Conservation (phyloP, 2,329 filamentous ascomycete genomes). For the Atkinsonella texensis region DNA sequence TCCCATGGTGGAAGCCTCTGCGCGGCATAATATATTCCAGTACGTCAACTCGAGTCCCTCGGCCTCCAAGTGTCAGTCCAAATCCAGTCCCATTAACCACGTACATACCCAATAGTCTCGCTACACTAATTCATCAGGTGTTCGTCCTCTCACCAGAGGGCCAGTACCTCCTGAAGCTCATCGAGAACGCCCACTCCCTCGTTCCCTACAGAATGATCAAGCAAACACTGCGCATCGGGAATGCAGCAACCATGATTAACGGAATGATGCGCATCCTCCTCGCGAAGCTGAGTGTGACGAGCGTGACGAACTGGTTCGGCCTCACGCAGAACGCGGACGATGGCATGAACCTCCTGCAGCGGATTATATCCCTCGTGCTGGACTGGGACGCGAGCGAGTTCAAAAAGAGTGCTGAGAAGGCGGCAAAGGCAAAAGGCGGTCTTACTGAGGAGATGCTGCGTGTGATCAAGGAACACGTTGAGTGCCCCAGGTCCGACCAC, state of each 20-base stretch:
- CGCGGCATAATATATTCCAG: constrained; percentile 59
- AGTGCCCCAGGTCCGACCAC: constrained; percentile 41
- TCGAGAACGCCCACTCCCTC: constrained; percentile 58
- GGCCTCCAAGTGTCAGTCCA: background rate
- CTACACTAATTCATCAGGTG: constrained; percentile 62
- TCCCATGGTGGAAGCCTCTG: constrained; percentile 47
- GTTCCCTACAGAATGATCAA: constrained; percentile 60
- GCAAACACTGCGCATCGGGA: constrained; percentile 64
- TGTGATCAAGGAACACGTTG: constrained; percentile 46
- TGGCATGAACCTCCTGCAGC: constrained; percentile 69
- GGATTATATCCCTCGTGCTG: constrained; percentile 62
- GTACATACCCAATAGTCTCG: constrained; percentile 36
- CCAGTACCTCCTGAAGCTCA: constrained; percentile 57
- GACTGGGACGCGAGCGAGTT: constrained; percentile 64
- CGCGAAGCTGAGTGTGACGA: constrained; percentile 64
- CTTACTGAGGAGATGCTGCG: constrained; percentile 50
- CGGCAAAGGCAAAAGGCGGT: constrained; percentile 48
- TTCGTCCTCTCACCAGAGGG: constrained; percentile 65
- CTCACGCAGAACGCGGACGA: constrained; percentile 59
- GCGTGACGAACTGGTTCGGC: constrained; percentile 69
- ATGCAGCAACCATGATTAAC: constrained; percentile 71
- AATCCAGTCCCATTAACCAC: background rate
- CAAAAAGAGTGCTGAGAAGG: constrained; percentile 48
- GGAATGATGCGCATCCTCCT: constrained; percentile 61
- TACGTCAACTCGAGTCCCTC: constrained; percentile 25